Evolutionary conservation across 768 basidiomycete genomes (phyloP).

Genomic region (Pulveroboletus ravenelii): DNA sequence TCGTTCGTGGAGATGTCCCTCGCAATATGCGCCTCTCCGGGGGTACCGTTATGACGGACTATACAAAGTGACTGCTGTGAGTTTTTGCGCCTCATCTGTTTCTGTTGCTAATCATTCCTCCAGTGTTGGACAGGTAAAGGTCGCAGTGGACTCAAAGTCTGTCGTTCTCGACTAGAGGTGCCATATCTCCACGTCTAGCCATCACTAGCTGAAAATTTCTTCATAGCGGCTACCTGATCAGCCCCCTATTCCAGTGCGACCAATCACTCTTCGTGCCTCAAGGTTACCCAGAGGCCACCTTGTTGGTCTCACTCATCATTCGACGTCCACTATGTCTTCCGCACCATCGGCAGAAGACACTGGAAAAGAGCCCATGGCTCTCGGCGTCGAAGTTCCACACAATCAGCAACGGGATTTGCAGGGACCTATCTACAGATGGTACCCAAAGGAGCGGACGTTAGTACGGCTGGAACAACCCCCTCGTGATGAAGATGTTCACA

Average conservation of each 20-base stretch:
- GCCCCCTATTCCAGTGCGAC: constrained; percentile 18
- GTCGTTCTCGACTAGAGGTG: constrained; percentile 28
- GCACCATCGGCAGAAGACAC: no score
- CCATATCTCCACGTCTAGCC: no score
- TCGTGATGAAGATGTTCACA: no score
- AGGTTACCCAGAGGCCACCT: not conserved
- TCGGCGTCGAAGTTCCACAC: not conserved
- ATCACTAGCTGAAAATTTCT: not conserved
- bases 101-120: not conserved
- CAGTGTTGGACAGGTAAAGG: constrained; percentile 24
- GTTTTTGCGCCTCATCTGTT: not conserved
- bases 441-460: not conserved
- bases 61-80: constrained; percentile 23
- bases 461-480: constrained; percentile 1
- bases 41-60: constrained; percentile 32
- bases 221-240: constrained; percentile 25
- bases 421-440: constrained; percentile 9
- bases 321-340: no score
- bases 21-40: constrained; percentile 23
- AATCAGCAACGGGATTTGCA: no score
- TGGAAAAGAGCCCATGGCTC: not conserved
- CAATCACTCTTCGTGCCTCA: not conserved
- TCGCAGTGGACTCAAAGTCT: constrained; percentile 9
- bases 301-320: no score
- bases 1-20: constrained; percentile 17